phyloP scores from a whole-genome alignment of 352 stramenopile genomes.

The Phytopythium boreale region DNA sequence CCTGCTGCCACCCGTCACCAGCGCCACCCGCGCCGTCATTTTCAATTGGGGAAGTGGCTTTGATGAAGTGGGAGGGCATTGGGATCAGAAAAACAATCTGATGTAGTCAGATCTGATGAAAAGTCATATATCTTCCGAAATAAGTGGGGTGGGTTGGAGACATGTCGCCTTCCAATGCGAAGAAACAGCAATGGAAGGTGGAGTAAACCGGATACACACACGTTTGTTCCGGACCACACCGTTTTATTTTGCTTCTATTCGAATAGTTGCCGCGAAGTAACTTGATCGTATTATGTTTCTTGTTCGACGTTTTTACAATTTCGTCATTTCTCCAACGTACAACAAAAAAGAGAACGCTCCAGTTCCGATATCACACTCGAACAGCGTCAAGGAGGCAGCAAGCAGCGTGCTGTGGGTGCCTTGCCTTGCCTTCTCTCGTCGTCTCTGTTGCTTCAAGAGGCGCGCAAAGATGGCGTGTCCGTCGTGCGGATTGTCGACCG shows the following conservation, averaged over 20 bases:
- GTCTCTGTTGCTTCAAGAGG: not conserved
- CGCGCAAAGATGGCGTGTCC: constrained; percentile 20
- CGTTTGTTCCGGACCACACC: not conserved
- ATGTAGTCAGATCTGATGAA: not conserved
- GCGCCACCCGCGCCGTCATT: constrained; percentile 23
- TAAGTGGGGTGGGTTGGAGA: constrained; percentile 2
- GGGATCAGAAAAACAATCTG: not conserved
- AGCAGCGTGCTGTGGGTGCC: not conserved
- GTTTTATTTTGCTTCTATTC: not conserved
- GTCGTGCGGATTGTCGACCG: constrained; percentile 30
- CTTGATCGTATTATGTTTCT: not conserved
- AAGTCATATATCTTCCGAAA: not conserved
- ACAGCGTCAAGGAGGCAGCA: not conserved
- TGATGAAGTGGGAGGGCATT: not conserved
- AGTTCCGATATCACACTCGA: not conserved
- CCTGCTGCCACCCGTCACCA: constrained; percentile 78
- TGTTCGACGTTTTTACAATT: not conserved
- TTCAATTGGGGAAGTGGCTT: not conserved
- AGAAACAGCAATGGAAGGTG: too few species aligned
- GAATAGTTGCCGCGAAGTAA: not conserved
- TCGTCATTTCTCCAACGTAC: not conserved
- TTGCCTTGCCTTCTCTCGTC: not conserved
- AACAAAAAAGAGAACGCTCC: not conserved
- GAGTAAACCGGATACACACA: not conserved
- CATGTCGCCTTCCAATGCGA: too few species aligned